Percentiles rank a stretch among this genome's conserved stretches.
These are phyloP conservation scores for Medicago lupulina DNA, from an alignment of 306 rosid species.

Conservation along the genomic window DNA sequence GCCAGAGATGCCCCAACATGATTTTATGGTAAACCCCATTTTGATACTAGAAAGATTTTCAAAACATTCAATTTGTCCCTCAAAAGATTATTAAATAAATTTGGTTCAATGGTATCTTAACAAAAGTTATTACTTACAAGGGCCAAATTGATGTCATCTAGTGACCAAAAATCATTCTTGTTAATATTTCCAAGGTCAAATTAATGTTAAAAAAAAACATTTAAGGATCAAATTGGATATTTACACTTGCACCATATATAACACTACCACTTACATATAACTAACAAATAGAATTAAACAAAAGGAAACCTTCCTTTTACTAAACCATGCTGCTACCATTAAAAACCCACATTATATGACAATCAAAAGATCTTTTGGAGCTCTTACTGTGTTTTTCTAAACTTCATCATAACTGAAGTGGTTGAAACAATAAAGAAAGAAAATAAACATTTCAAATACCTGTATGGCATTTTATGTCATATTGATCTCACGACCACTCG, in stretches of 20 bases:
- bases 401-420: slow-evolving; percentile 32
- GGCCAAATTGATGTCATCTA: background rate
- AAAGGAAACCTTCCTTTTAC: background rate
- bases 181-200: background rate
- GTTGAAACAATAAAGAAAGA: slow-evolving; percentile 11
- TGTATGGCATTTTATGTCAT: slow-evolving; percentile 69
- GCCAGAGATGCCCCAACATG: background rate
- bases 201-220: background rate
- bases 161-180: slow-evolving; percentile 2
- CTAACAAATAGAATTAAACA: background rate
- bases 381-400: background rate
- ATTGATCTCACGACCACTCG: slow-evolving; percentile 57
- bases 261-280: slow-evolving; percentile 11
- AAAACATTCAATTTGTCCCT: slow-evolving; percentile 25
- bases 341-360: background rate
- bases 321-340: too few relatives aligned
- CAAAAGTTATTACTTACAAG: background rate
- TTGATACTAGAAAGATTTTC: slow-evolving; percentile 20
- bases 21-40: slow-evolving; percentile 11
- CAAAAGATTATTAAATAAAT: slow-evolving; percentile 35
- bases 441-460: slow-evolving; percentile 51
- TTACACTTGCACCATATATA: slow-evolving; percentile 12
- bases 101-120: slow-evolving; percentile 11
- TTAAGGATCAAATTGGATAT: slow-evolving; percentile 4
- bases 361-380: slow-evolving; percentile 32